Percentiles rank a stretch among this genome's conserved stretches.
These are phyloP conservation scores for Papilionanthe hybrid DNA, from an alignment of 116 monocot genomes.

Conservation along the genomic window DNA sequence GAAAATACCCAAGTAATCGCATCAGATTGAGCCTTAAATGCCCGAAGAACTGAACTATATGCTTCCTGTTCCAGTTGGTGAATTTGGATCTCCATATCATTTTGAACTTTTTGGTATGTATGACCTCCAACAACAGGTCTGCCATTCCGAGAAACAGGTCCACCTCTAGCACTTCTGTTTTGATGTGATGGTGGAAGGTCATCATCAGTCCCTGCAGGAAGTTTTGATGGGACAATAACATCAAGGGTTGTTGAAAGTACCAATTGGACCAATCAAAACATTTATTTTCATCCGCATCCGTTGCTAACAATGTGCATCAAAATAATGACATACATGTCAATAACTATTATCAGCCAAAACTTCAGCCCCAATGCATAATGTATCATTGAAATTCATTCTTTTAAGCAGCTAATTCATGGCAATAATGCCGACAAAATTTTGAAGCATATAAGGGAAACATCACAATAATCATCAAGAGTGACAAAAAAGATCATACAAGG, in stretches of 20 bases:
- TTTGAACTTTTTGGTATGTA: slow-evolving; percentile 26
- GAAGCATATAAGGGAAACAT: neutral
- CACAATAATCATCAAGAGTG: neutral
- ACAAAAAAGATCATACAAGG: neutral
- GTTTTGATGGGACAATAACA: neutral
- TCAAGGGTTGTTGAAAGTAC: neutral
- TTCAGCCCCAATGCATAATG: neutral
- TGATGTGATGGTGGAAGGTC: slow-evolving; percentile 73
- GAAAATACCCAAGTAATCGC: slow-evolving; percentile 75
- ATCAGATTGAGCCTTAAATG: slow-evolving; percentile 89
- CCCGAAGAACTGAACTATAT: slow-evolving; percentile 61
- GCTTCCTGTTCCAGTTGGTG: slow-evolving; percentile 75
- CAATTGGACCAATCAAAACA: neutral
- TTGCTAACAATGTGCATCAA: neutral
- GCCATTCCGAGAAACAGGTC: slow-evolving; percentile 52
- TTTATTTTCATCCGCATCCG: neutral
- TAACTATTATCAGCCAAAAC: neutral
- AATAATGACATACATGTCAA: neutral
- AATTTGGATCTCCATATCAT: slow-evolving; percentile 69
- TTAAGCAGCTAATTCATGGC: neutral
- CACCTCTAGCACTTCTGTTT: slow-evolving; percentile 48
- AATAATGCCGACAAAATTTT: neutral
- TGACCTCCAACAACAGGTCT: slow-evolving; percentile 26
- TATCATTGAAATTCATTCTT: neutral
- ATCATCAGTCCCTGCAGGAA: slow-evolving; percentile 71